Base-by-base conservation (phyloP, 2,329 filamentous ascomycete genomes). In the Aspergillus uvarum region DNA sequence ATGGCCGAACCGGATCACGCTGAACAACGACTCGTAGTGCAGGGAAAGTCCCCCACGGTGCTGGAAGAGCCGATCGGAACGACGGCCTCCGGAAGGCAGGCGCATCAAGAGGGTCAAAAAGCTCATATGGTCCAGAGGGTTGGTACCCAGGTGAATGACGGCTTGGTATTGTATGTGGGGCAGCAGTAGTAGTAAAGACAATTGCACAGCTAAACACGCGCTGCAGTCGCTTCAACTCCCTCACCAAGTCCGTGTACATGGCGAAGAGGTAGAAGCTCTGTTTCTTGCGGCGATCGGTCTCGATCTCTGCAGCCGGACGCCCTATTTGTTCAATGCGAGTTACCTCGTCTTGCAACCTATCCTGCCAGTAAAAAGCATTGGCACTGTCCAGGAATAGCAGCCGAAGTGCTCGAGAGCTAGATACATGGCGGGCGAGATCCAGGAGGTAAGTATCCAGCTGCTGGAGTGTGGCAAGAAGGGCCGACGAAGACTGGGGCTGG, bases 281-380 rank as follows among this genome's bases (percentile, higher is more conserved):
- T 26, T 69, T 69, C 42, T 65, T 47, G n/a, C 65, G 54, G 0
- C 72, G 72, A 16, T 70, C 64, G 11, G 59, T 58, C 16, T 74
- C 70, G 26, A 72, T 62, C 4, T 76, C 73, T 31, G 63, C 62
- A 4, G 57, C 54, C 16, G 70, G 53, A 5, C 66, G 69, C 19
- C 72, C 72, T 24, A 79, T 71, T n/a, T 77, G 72, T 52, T 75
- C 74, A 0, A 73, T 72, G 16, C 75, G 74, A 5, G 76, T 69
- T 22, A 77, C 76, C 56, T 81, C 80, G 14, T 79, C 76, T 42
- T 76, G 74, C 24, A 79, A 67, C 38, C 79, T 77, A 55, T 83
- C 77, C 64, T 81, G 79, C 81, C 82, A 85, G 72, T 81, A 77
- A 69, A 87, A 88, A 0, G 82, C 76, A 26, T 80, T 82, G 4